Percentiles rank a stretch among this genome's conserved stretches.
phyloP scores from a whole-genome alignment of 148 eudicot species.

The Vaccinium macrocarpon region DNA sequence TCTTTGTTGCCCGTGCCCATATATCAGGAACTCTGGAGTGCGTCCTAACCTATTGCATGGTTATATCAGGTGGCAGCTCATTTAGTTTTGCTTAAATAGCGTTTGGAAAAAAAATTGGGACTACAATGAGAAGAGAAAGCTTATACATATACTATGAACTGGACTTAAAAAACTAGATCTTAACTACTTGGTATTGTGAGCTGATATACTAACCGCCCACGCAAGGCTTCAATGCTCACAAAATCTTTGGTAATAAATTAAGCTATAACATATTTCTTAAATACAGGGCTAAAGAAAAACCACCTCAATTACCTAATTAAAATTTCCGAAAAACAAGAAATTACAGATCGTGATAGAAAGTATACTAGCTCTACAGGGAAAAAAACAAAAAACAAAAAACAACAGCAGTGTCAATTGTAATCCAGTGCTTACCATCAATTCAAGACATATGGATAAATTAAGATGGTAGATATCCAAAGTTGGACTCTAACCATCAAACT shows the following conservation, averaged over 20 bases:
- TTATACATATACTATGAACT: background rate
- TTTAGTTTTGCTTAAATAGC: background rate
- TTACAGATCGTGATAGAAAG: background rate
- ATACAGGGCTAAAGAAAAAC: background rate
- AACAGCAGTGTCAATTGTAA: background rate
- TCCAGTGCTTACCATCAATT: background rate
- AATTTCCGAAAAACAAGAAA: background rate
- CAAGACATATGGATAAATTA: background rate
- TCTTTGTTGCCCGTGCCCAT: conserved; percentile 95
- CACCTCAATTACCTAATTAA: background rate
- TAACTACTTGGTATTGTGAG: background rate
- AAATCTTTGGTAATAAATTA: background rate
- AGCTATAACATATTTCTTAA: background rate
- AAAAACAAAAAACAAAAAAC: background rate
- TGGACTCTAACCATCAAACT: conserved; percentile 1
- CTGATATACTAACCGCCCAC: background rate
- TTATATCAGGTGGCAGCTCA: background rate
- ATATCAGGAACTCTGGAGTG: conserved; percentile 76
- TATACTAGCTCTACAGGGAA: background rate
- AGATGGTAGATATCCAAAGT: background rate
- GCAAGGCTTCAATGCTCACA: conserved; percentile 11
- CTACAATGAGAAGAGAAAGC: background rate
- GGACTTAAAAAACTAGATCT: background rate
- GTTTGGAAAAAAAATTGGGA: background rate
- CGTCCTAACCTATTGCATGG: conserved; percentile 65